Evolutionary conservation across 179 eudicot species (phyloP).

Genomic region (Silene coronaria): DNA sequence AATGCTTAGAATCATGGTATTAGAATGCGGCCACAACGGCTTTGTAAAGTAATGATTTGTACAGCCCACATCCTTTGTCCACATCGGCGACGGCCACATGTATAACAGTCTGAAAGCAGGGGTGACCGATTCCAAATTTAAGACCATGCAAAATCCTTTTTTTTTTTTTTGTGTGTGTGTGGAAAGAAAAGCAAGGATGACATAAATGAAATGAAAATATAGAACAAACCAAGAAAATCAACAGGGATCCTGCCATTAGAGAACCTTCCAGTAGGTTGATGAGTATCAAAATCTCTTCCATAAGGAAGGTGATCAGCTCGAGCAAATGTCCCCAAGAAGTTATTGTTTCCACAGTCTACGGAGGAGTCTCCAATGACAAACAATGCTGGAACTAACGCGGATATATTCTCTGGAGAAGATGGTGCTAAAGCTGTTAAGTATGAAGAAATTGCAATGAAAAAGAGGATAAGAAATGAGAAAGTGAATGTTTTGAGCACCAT

Average conservation of each 20-base stretch:
- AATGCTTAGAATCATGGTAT: neutral
- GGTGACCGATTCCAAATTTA: too few species aligned
- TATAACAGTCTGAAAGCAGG: too few species aligned
- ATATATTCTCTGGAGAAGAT: neutral
- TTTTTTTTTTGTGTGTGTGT: too few species aligned
- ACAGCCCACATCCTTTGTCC: too few species aligned
- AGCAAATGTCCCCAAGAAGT: slow-evolving; percentile 28
- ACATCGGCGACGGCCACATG: too few species aligned
- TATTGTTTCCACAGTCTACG: slow-evolving; percentile 25
- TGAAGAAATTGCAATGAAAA: neutral
- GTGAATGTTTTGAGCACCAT: slow-evolving; percentile 20
- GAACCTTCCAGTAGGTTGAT: slow-evolving; percentile 63
- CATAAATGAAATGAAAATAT: too few species aligned
- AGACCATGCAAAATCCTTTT: too few species aligned
- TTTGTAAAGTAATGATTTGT: too few species aligned
- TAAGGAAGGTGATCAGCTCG: slow-evolving; percentile 68
- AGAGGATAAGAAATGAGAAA: slow-evolving; percentile 7
- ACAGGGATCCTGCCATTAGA: slow-evolving; percentile 35
- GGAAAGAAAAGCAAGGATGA: neutral
- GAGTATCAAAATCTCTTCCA: slow-evolving; percentile 64
- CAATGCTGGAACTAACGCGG: slow-evolving; percentile 19
- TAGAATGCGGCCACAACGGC: neutral
- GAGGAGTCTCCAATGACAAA: slow-evolving; percentile 28
- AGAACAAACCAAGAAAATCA: slow-evolving; percentile 20
- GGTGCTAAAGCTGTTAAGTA: neutral